Evolutionary conservation across 371 early-diverging fungal species (phyloP), one percentile per base, ranked within the genome.

Genomic region (Mycotypha africana): DNA sequence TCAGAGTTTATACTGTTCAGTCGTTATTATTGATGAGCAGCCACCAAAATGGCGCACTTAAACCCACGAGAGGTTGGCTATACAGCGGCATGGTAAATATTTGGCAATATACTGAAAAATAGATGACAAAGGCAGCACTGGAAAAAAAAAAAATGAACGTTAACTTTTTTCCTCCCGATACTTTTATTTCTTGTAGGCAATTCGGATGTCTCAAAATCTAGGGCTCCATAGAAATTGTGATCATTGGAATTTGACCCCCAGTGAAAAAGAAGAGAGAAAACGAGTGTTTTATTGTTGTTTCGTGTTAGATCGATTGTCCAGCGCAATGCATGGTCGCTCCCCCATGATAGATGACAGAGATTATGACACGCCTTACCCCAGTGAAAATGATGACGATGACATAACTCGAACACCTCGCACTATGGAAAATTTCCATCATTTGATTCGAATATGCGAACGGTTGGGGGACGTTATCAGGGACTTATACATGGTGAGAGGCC

Each of bases 271-370:
- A 49, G 58, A 76, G 33, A 56, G 77, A 41, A 81, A 76, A 49
- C 67, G 81, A 6, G 70, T 66, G 3, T 84, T 78, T 60, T 84
- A 79, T 66, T 70, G 72, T 9, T 79, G 79, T 38, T 82, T 78
- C 61, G 74, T 84, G 17, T 51, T 82, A 3, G 82, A 84, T 42
- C 65, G 77, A 10, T 49, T 76, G 20, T 43, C 74, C n/a, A 66
- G 76, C 45, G 75, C 76, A 9, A 69, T 65, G 65, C 65, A 65
- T 44, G 74, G 74, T 22, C 51, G 70, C 21, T 65, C 74, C 5
- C 67, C 70, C 4, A 63, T 67, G 44, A 67, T 74, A 36, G 74
- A 74, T 31, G 74, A 74, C 25, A 58, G 74, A 42, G 74, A 74
- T 30, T 74, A 62, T 25, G 74, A 74, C 42, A 56, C 70, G 17